Evolutionary conservation across 495 filamentous ascomycete species (phyloP), one percentile per base, ranked within the genome.

Genomic region (Amorphotheca resinae): DNA sequence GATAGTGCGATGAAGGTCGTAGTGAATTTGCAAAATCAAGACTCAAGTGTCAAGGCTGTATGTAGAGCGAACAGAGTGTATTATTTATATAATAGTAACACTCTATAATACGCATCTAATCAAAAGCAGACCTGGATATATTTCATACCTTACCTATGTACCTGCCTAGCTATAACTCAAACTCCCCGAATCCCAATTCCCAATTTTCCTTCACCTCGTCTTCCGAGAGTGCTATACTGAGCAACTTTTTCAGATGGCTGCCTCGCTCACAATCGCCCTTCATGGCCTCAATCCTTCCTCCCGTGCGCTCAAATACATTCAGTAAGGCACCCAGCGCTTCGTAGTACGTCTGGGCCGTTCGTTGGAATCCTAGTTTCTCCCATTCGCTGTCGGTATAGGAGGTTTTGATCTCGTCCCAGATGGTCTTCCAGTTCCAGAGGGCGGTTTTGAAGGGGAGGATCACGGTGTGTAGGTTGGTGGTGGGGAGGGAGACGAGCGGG

Each of bases 291-390:
- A 49, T 49, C 20, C 20, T 46, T 7, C 45, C 49, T 9, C 20
- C 22, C 11, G 22, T 38, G 37, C 38, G 42, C 30, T 52, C 53
- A 30, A 46, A 52, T 1, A 46, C 33, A 5, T 36, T 40, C 15
- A 52, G 11, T n/a, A 52, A 34, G 6, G 23, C 35, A 9, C 32
- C n/a, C 2, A 52, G 44, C 15, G 48, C 42, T 12, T 46, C 43
- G 20, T 36, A 53, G 30, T 56, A 56, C 1, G 28, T 44, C 16
- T 56, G 49, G 14, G 50, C 53, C 16, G 48, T 50, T 21, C 50
- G 34, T 21, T 56, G 53, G 37, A 56, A 56, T 0, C 53, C 53
- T 3, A 50, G 36, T 39, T 45, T 51, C 11, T 52, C 45, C 49
- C 49, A 56, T 17, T 53, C 46, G 9, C 16, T 31, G 16, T 47